Conservation (phyloP, 768 basidiomycete species). For the Strobilomyces echinocephalus region DNA sequence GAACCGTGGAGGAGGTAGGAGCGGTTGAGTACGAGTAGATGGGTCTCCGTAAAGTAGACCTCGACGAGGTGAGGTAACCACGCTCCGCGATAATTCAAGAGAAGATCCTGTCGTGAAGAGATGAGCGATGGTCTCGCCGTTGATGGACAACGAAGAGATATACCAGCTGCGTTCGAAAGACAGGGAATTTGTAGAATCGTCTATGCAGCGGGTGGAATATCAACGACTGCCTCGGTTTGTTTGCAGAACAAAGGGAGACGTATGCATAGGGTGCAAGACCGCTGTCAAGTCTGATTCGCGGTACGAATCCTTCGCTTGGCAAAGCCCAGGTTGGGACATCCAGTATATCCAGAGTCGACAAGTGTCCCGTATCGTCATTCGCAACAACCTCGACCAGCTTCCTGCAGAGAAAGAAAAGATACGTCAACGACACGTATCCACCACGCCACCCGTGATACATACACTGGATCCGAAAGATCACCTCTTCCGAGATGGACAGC, state of each 20-base stretch:
- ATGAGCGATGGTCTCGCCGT: background rate
- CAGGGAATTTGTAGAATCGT: slow-evolving; percentile 21
- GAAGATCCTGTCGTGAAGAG: slow-evolving; percentile 5
- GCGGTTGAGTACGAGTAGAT: slow-evolving; percentile 16
- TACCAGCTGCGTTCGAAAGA: slow-evolving; percentile 15
- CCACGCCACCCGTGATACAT: background rate
- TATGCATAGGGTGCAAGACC: slow-evolving; percentile 13
- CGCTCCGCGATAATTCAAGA: slow-evolving; percentile 15
- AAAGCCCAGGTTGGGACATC: slow-evolving; percentile 15
- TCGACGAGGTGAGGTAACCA: slow-evolving; percentile 20
- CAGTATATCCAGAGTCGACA: slow-evolving; percentile 9
- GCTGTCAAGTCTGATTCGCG: slow-evolving; percentile 7
- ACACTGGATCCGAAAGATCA: slow-evolving; percentile 13
- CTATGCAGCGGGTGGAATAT: slow-evolving; percentile 12
- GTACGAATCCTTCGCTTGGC: slow-evolving; percentile 10
- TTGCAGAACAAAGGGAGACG: slow-evolving; percentile 10
- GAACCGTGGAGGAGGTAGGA: slow-evolving; percentile 10
- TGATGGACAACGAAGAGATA: background rate
- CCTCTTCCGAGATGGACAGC: slow-evolving; percentile 10
- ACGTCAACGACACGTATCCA: no score
- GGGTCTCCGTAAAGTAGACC: slow-evolving; percentile 11
- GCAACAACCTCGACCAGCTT: slow-evolving; percentile 17
- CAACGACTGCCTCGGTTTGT: slow-evolving; percentile 11
- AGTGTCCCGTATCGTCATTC: slow-evolving; percentile 13
- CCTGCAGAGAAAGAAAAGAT: background rate